Base-by-base conservation (phyloP, 2,329 filamentous ascomycete species). In the Fusarium sp. region DNA sequence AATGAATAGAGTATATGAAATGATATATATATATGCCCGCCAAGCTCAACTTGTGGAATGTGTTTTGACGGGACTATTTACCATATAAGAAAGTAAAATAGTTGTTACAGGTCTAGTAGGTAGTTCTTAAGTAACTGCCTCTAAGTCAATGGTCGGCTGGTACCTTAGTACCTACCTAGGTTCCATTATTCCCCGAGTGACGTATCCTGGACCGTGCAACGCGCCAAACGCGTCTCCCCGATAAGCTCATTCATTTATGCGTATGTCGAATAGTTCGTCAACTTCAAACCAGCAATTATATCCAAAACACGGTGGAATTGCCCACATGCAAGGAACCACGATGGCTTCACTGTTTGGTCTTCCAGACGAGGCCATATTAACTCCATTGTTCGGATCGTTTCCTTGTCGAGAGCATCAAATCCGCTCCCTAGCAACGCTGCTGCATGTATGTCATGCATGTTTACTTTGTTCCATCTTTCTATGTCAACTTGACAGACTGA, bases 381-480 rank as follows among this genome's bases (percentile, higher is more conserved):
- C 85, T 5, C 79, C 85, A 7, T 77, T 91, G 12, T 77, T 83
- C 36, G 80, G 86, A 51, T 81, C 75, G 24, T 91, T 89, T 69
- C 90, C 89, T 13, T 89, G 89, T 69, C 86, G 90, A 63, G 87
- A 90, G 54, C 81, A 84, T 55, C 90, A 92, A 79, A 90, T 90
- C 64, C 85, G 86, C n/a, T 84, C 88, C 22, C 81, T 92, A 15
- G 83, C 87, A 26, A 88, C 88, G 4, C 84, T 92, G 9, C 76
- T 91, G 32, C 82, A 85, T 77, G 87, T 88, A 82, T 71, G 84
- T 77, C 87, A 82, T 72, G 84, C 87, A 82, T 72, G 84, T 77
- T 56, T 54, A 51, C 26, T n/a, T 20, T 38, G 20, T 14, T 28
- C 38, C 20, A 6, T 51, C 63, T 51, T 22, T 20, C 9, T 59